phyloP scores from a whole-genome alignment of 495 filamentous ascomycete species.

The Neurospora pannonica region DNA sequence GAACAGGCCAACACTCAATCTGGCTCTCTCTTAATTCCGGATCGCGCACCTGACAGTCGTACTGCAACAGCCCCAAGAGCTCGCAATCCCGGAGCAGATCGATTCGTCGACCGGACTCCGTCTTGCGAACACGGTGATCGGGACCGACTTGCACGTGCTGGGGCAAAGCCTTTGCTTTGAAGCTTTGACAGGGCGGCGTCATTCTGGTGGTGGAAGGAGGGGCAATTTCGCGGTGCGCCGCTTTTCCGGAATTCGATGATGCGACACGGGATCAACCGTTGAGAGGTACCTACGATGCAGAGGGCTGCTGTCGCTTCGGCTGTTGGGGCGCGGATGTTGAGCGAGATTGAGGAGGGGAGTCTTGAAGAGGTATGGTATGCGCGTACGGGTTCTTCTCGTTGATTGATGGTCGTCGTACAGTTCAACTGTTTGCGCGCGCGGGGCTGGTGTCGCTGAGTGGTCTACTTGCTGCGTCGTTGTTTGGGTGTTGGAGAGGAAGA shows the following conservation, averaged over 20 bases:
- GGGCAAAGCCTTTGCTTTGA: conserved; percentile 44
- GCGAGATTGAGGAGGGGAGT: conserved; percentile 29
- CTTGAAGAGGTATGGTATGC: conserved; percentile 33
- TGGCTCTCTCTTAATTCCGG: conserved; percentile 42
- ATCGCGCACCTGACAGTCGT: conserved; percentile 59
- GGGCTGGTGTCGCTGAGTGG: not conserved
- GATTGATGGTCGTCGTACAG: not conserved
- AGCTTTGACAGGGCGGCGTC: conserved; percentile 50
- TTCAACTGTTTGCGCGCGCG: not conserved
- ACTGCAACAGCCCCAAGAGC: conserved; percentile 72
- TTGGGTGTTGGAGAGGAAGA: not conserved
- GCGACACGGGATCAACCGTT: no score
- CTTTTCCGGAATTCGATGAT: not conserved
- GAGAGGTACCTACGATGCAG: no score
- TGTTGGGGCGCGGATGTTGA: conserved; percentile 53
- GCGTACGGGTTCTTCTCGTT: not conserved
- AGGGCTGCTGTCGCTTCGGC: conserved; percentile 21
- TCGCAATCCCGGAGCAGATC: conserved; percentile 56
- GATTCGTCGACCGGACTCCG: conserved; percentile 31
- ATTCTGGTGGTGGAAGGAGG: conserved; percentile 25
- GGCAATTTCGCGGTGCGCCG: not conserved
- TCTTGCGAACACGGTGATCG: conserved; percentile 42
- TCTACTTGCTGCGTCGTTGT: not conserved
- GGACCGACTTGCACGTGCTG: conserved; percentile 37
- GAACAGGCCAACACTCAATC: conserved; percentile 62